Percentiles rank a stretch among this genome's conserved stretches.
Evolutionary conservation across 2,329 filamentous ascomycete species (phyloP).

Genomic region (Paracorniculantispora psalliotae): DNA sequence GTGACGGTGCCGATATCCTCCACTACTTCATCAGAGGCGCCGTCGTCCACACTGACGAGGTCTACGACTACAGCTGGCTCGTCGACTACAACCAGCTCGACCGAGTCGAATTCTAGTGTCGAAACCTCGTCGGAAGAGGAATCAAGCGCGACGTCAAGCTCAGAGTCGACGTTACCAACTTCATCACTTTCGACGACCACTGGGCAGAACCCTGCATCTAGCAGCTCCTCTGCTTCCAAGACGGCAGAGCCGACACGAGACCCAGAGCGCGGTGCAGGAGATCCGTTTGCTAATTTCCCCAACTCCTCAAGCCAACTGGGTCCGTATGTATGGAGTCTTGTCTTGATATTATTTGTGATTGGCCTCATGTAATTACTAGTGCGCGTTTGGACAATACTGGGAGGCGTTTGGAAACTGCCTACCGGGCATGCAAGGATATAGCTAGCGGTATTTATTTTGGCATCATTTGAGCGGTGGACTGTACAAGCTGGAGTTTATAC

Average conservation of each 20-base stretch:
- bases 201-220: not conserved
- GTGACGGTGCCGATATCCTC: not conserved
- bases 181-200: not conserved
- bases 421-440: not conserved
- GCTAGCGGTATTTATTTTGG: constrained; percentile 1
- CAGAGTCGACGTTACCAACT: not conserved
- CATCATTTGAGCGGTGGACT: not conserved
- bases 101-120: not conserved
- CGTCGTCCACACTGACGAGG: not conserved
- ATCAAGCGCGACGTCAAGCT: not conserved
- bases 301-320: not conserved
- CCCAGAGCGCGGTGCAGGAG: constrained; percentile 1
- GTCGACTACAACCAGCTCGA: not conserved
- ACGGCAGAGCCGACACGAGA: not conserved
- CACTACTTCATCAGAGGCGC: not conserved
- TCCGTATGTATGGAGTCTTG: not conserved
- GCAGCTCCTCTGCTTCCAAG: not conserved
- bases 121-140: not conserved
- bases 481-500: not conserved
- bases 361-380: not conserved
- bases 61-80: constrained; percentile 3
- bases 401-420: not conserved
- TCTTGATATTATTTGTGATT: not conserved
- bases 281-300: constrained; percentile 4
- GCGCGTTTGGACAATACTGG: not conserved